A percentile compares a stretch with the other conserved stretches of the same genome.
phyloP scores from a whole-genome alignment of 2,329 filamentous ascomycete genomes.

The Xylariaceae sp. region DNA sequence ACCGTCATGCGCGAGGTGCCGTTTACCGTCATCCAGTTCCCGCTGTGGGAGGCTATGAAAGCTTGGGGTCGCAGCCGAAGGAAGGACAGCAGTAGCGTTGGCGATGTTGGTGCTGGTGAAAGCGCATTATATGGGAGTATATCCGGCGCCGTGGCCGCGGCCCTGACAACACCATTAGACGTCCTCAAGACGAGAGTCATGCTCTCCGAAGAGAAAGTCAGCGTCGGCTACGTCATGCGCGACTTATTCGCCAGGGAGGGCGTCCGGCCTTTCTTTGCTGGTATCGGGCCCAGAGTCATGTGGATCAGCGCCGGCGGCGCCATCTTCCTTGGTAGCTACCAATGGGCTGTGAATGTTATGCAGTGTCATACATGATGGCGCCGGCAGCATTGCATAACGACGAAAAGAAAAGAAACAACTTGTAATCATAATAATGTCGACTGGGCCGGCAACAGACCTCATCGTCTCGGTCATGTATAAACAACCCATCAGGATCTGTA shows the following conservation, averaged over 20 bases:
- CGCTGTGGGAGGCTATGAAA: conserved; percentile 93
- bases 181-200: conserved; percentile 97
- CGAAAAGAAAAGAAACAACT: background rate
- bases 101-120: conserved; percentile 64
- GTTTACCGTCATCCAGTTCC: conserved; percentile 96
- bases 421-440: too few relatives aligned
- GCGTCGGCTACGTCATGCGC: conserved; percentile 57
- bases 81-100: conserved; percentile 16
- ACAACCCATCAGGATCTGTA: too few relatives aligned
- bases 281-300: conserved; percentile 75
- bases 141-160: conserved; percentile 81
- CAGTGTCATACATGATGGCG: conserved; percentile 33
- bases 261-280: conserved; percentile 66
- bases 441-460: too few relatives aligned
- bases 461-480: too few relatives aligned
- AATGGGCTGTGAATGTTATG: conserved; percentile 77
- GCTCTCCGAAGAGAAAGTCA: conserved; percentile 69
- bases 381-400: conserved; percentile 1
- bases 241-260: conserved; percentile 64
- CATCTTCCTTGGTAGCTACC: conserved; percentile 91
- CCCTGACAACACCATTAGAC: conserved; percentile 85
- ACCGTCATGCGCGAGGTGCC: conserved; percentile 95
- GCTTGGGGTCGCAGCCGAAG: conserved; percentile 53
- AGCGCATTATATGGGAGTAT: conserved; percentile 81
- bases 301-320: conserved; percentile 96